These are phyloP conservation scores for Symbiodinium pilosum DNA, from an alignment of 73 alveolate genomes.

Conservation along the genomic window DNA sequence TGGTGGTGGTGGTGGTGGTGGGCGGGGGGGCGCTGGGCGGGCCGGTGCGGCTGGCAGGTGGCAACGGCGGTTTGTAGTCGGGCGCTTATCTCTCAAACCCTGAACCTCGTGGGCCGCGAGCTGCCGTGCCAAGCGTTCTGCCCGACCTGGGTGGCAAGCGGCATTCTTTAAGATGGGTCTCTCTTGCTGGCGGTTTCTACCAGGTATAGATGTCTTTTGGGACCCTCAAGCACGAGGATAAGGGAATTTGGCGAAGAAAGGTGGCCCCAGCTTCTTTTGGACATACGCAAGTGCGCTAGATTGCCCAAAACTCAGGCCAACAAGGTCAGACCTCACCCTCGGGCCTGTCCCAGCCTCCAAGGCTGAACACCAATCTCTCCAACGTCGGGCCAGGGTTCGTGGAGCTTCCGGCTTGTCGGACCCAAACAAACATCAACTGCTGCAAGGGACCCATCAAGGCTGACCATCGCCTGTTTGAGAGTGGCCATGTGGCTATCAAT, in stretches of 20 bases:
- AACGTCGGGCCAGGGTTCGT: no score
- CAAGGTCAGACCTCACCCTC: not conserved
- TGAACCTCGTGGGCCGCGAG: not conserved
- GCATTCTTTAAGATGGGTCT: not conserved
- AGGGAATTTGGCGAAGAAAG: not conserved
- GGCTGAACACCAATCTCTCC: no score
- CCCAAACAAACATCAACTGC: no score
- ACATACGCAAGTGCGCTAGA: not conserved
- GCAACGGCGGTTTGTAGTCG: not conserved
- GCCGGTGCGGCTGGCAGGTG: no score
- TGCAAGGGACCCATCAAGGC: no score
- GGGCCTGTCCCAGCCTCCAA: no score
- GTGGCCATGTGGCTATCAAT: no score
- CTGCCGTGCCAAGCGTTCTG: constrained; percentile 8
- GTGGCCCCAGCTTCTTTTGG: not conserved
- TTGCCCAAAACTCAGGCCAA: not conserved
- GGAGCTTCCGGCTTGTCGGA: no score
- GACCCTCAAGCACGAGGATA: not conserved
- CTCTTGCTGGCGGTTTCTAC: not conserved
- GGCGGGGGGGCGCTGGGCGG: no score
- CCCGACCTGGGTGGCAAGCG: not conserved
- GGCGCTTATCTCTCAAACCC: not conserved
- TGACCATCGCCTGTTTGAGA: no score
- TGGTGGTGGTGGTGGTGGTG: no score
- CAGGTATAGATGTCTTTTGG: no score